Percentiles rank a stretch among this genome's conserved stretches.
phyloP scores from a whole-genome alignment of 306 rosid species.

The Fagus sylvatica region DNA sequence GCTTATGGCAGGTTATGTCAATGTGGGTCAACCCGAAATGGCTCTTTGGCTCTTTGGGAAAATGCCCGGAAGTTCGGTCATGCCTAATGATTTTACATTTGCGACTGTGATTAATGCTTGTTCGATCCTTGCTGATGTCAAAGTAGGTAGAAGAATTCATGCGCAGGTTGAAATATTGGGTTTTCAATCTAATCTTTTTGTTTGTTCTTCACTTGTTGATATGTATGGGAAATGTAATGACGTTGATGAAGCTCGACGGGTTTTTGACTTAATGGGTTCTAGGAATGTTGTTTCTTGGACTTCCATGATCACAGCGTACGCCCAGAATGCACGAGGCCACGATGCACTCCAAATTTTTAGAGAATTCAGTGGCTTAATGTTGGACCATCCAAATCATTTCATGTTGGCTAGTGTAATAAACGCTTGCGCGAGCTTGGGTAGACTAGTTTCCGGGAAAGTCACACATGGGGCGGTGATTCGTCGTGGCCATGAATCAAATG shows the following conservation, averaged over 20 bases:
- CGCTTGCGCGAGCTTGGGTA: conserved; percentile 80
- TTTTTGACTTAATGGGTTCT: conserved; percentile 58
- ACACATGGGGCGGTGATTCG: conserved; percentile 67
- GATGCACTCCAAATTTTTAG: conserved; percentile 49
- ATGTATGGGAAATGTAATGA: conserved; percentile 83
- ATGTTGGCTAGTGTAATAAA: conserved; percentile 65
- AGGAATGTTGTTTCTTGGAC: conserved; percentile 85
- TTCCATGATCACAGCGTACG: conserved; percentile 74
- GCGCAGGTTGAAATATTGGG: conserved; percentile 52
- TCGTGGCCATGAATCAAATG: conserved; percentile 43
- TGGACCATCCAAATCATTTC: conserved; percentile 62
- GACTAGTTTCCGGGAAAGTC: conserved; percentile 61
- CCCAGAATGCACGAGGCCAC: conserved; percentile 69
- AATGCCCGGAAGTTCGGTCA: conserved; percentile 46
- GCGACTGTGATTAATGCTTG: conserved; percentile 69
- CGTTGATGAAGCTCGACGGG: conserved; percentile 47
- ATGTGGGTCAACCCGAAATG: conserved; percentile 37
- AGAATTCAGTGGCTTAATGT: conserved; percentile 43
- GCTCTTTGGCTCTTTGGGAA: conserved; percentile 47
- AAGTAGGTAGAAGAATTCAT: conserved; percentile 54
- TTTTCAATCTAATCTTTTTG: conserved; percentile 48
- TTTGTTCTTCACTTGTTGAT: conserved; percentile 72
- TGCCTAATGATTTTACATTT: conserved; percentile 69
- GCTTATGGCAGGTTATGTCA: conserved; percentile 64
- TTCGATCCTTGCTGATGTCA: conserved; percentile 53